These are phyloP conservation scores for Eucalyptus cloeziana DNA, from an alignment of 345 rosid genomes.

Conservation along the genomic window DNA sequence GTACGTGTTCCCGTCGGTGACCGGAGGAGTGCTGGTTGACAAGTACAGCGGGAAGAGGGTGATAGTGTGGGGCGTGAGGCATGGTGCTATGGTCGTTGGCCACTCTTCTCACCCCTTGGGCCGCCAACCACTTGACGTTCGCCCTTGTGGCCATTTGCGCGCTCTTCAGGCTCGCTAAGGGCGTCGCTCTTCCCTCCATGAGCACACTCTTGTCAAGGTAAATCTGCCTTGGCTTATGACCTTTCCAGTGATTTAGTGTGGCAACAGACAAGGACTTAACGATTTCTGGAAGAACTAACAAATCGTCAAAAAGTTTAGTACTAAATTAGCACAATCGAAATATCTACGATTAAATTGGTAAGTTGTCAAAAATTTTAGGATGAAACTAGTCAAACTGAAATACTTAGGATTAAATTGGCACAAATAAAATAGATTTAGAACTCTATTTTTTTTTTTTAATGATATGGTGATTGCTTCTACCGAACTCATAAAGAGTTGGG, in stretches of 20 bases:
- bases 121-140: slow-evolving; percentile 65
- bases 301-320: background rate
- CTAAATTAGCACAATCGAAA: too few species aligned
- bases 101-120: slow-evolving; percentile 80
- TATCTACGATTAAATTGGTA: too few species aligned
- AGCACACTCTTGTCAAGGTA: slow-evolving; percentile 75
- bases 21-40: slow-evolving; percentile 86
- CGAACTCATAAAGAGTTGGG: background rate
- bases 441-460: background rate
- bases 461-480: background rate
- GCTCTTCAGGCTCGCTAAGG: slow-evolving; percentile 82
- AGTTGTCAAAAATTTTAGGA: too few species aligned
- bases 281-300: background rate
- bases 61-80: slow-evolving; percentile 45
- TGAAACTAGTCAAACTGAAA: too few species aligned
- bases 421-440: too few species aligned
- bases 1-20: slow-evolving; percentile 71
- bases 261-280: background rate
- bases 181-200: slow-evolving; percentile 84
- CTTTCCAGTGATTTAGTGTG: background rate
- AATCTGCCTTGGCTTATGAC: background rate
- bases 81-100: slow-evolving; percentile 81
- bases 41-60: slow-evolving; percentile 77
- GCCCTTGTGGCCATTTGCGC: slow-evolving; percentile 56
- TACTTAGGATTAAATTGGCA: background rate